These are phyloP conservation scores for Auriculariales sp. DNA, from an alignment of 768 basidiomycete genomes.

Conservation along the genomic window DNA sequence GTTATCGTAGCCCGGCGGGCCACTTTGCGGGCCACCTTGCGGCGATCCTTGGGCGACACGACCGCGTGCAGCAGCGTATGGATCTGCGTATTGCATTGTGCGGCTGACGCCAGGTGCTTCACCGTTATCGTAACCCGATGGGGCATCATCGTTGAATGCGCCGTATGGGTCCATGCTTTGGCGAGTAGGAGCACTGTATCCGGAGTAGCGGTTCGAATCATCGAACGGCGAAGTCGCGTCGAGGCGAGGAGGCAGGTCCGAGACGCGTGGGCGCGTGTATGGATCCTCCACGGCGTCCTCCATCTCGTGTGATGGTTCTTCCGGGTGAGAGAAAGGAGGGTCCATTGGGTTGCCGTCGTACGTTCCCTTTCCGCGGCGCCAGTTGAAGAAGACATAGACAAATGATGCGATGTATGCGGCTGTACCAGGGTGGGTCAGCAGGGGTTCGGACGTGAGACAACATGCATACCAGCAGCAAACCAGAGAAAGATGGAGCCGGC, in stretches of 20 bases:
- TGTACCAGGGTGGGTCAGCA: conserved; percentile 3
- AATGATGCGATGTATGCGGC: conserved; percentile 32
- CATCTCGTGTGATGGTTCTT: conserved; percentile 12
- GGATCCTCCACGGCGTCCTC: conserved; percentile 10
- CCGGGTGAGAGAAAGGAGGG: conserved; percentile 59
- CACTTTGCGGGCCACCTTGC: background rate
- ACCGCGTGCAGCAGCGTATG: conserved; percentile 70
- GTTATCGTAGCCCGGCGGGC: conserved; percentile 6
- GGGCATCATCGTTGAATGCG: conserved; percentile 79
- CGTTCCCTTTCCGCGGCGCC: conserved; percentile 51
- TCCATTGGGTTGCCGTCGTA: conserved; percentile 32
- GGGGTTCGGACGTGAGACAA: background rate
- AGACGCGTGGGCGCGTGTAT: conserved; percentile 4
- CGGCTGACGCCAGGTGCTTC: conserved; percentile 45
- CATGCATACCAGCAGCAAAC: conserved; percentile 55
- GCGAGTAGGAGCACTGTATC: conserved; percentile 18
- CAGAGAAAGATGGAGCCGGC: conserved; percentile 84
- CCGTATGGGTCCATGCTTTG: conserved; percentile 81
- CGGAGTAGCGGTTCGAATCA: conserved; percentile 29
- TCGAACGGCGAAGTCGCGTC: conserved; percentile 21
- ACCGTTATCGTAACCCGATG: conserved; percentile 48
- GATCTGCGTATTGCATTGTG: conserved; percentile 90
- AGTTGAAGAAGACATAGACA: conserved; percentile 51
- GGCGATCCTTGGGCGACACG: conserved; percentile 21
- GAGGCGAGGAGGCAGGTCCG: background rate